Evolutionary conservation across 805 yeast genomes (phyloP), one percentile per base, ranked within the genome.

Genomic region (Sugiyamaella floridensis): DNA sequence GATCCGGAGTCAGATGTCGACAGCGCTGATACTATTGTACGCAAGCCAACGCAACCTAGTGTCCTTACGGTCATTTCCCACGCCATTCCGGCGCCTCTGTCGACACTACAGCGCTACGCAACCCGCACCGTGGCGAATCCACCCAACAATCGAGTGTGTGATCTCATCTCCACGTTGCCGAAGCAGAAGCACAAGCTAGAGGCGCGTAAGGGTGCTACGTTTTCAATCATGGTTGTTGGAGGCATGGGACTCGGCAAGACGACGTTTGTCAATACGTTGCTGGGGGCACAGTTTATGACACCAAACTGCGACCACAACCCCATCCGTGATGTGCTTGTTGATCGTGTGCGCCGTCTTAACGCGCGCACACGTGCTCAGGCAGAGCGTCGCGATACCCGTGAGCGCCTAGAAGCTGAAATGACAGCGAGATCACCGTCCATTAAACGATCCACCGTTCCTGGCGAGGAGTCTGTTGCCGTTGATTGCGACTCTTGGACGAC

Each of bases 191-290:
- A 81, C 59, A 72, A 80, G 50, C 82, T 79, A 62, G 79, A 75
- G 60, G 76, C 82, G 54, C 77, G 76, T 60, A 77, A 78, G 63
- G 83, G 85, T 4, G 73, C 81, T 49, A 75, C 76, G 50, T 80
- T 86, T 65, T 80, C 86, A 15, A 65, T 86, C 49, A 77, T 86
- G 79, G 79, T 85, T 10, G 79, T 78, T 40, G 97, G 97, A 61
- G 97, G 89, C 68, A 81, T 90, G 47, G 96, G 97, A 6, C 72
- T 89, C 49, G 97, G 97, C 56, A 62, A 89, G 68, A 84, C 95
- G n/a, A 89, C 97, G 0, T 89, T 89, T 60, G 75, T 89, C 67
- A 87, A 88, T 70, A 88, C 96, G 1, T 69, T 89, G 53, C 87
- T 90, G 69, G 78, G 61, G 20, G 64, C 64, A 9, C 57, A 60